Evolutionary conservation across 208 protist genomes (phyloP), one percentile per base, ranked within the genome.

Genomic region (Tritrichomonas musculus): DNA sequence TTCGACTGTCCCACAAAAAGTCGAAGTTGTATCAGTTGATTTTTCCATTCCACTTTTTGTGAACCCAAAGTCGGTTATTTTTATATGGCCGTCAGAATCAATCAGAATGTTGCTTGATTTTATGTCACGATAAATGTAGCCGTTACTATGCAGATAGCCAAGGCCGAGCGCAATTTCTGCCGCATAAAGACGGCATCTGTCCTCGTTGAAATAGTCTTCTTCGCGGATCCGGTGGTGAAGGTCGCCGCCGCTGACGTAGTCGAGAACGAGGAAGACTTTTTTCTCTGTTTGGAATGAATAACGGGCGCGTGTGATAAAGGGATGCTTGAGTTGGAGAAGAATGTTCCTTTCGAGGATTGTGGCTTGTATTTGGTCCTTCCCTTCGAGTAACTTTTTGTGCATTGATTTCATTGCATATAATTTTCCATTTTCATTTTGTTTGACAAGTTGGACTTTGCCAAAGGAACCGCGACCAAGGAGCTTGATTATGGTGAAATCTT

Each of bases 21-120:
- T 93, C 65, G 92, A 88, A 25, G 49, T 92, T 22, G 57, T 66
- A 30, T 92, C 30, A 50, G 39, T 30, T 50, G 44, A 65, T 82
- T 30, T 47, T 53, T 9, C 75, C 33, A 60, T 50, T 39, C 13
- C 27, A 2, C 5, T 53, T 30, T 88, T 88, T 1, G n/a, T 47
- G 11, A 97, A 92, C 36, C 97, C 97, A 95, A 98, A 98, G 95
- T 98, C 97, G 11, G 96, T 97, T 0, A 98, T 94, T 60, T 97
- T 97, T 47, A 98, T 95, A 93, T 98, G 96, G 1, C 97, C 97
- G 14, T 97, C 44, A 20, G 39, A 33, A 80, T 94, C 93, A 8
- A 97, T 66, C 20, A 88, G 47, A 39, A 88, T 88, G 36, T 88
- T 97, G 84, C 96, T 95, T 0, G 95, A 95, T 93, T 96, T 96